Conservation (phyloP, 345 rosid species). For the Balakata baccata region DNA sequence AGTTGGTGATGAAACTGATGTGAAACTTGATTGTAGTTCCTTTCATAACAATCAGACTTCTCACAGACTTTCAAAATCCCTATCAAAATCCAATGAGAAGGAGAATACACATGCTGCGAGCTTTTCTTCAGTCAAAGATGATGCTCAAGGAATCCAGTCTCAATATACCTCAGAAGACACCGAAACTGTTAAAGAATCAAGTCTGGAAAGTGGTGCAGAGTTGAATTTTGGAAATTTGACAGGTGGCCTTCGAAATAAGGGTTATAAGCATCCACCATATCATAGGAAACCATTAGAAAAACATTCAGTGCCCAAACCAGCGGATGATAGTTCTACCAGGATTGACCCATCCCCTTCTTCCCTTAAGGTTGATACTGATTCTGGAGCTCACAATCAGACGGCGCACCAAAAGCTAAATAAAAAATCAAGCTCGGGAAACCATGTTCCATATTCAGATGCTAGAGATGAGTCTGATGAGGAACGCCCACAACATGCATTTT, state of each 20-base stretch:
- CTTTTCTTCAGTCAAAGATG: slow-evolving; percentile 28
- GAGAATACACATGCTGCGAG: slow-evolving; percentile 14
- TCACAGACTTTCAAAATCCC: slow-evolving; percentile 2
- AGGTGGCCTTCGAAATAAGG: slow-evolving; percentile 52
- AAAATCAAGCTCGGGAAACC: slow-evolving; percentile 29
- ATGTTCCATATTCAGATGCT: slow-evolving; percentile 28
- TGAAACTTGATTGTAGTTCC: slow-evolving; percentile 12
- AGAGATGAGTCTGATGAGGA: slow-evolving; percentile 38
- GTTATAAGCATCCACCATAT: slow-evolving; percentile 45
- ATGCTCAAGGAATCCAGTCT: slow-evolving; percentile 14
- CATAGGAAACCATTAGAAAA: slow-evolving; percentile 30
- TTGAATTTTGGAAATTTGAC: slow-evolving; percentile 46
- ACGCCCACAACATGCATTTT: slow-evolving; percentile 21
- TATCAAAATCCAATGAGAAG: slow-evolving; percentile 1
- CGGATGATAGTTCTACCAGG: slow-evolving; percentile 28
- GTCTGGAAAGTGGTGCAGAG: slow-evolving; percentile 36
- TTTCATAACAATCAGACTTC: slow-evolving; percentile 17
- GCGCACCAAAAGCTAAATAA: slow-evolving; percentile 23
- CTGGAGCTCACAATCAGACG: slow-evolving; percentile 30
- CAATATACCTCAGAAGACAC: slow-evolving; percentile 27
- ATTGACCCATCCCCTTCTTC: slow-evolving; percentile 28
- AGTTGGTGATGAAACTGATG: slow-evolving; percentile 7
- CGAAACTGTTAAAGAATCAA: slow-evolving; percentile 29
- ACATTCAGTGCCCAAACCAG: slow-evolving; percentile 29
- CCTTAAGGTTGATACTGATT: slow-evolving; percentile 17